Evolutionary conservation across 306 rosid species (phyloP).

Genomic region (Acmispon strigosus): DNA sequence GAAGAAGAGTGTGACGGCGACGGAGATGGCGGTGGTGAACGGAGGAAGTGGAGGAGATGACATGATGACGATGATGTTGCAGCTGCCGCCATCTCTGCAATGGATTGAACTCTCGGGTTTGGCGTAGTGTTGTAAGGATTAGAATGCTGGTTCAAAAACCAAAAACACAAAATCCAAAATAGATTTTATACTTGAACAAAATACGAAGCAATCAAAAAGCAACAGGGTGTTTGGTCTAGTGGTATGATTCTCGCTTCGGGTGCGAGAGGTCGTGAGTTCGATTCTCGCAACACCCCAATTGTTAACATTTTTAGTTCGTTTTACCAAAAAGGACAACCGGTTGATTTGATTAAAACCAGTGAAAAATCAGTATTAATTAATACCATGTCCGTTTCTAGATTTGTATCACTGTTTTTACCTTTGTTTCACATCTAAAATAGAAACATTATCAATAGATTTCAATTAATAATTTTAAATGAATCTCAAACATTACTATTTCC

Average conservation of each 20-base stretch:
- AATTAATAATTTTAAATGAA: too few relatives aligned
- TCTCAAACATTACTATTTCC: too few relatives aligned
- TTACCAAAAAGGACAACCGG: too few relatives aligned
- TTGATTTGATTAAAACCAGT: too few relatives aligned
- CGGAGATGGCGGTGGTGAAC: slow-evolving; percentile 24
- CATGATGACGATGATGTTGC: slow-evolving; percentile 28
- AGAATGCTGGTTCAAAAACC: not conserved
- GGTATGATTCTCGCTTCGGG: slow-evolving; percentile 70
- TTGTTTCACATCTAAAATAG: too few relatives aligned
- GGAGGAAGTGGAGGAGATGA: slow-evolving; percentile 34
- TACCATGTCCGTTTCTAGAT: too few relatives aligned
- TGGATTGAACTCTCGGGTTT: not conserved
- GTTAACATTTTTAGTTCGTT: not conserved
- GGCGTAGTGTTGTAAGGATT: not conserved
- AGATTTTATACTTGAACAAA: too few relatives aligned
- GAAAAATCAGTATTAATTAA: too few relatives aligned
- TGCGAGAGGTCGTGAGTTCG: slow-evolving; percentile 74
- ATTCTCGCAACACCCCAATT: slow-evolving; percentile 69
- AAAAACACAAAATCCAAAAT: too few relatives aligned
- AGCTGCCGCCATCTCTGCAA: slow-evolving; percentile 38
- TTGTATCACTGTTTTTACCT: too few relatives aligned
- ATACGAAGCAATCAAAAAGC: too few relatives aligned
- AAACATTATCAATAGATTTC: too few relatives aligned
- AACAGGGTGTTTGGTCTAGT: slow-evolving; percentile 48
- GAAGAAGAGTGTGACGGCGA: slow-evolving; percentile 15